Conservation (phyloP, 768 basidiomycete genomes). For the Agaricus blazei region DNA sequence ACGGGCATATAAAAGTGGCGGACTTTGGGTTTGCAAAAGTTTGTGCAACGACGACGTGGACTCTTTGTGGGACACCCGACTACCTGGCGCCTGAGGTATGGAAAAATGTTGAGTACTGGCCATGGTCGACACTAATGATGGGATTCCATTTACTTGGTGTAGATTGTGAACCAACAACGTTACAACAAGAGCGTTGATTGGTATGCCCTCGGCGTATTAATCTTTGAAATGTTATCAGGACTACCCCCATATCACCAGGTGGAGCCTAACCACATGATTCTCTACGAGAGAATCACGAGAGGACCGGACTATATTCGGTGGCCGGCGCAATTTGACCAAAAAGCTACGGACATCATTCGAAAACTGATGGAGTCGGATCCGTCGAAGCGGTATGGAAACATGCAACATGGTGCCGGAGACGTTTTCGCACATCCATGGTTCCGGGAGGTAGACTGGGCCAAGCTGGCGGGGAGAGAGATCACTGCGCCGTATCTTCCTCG, state of each 20-base stretch:
- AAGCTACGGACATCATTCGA: constrained; percentile 84
- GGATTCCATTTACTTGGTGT: constrained; percentile 8
- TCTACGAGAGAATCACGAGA: constrained; percentile 88
- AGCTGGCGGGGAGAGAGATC: constrained; percentile 77
- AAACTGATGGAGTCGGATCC: constrained; percentile 90
- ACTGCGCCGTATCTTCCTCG: constrained; percentile 93
- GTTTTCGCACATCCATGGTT: constrained; percentile 96
- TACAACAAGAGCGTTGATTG: constrained; percentile 98
- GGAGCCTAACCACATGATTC: constrained; percentile 75
- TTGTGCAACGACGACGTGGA: constrained; percentile 87
- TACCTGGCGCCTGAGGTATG: constrained; percentile 93
- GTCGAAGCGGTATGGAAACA: constrained; percentile 83
- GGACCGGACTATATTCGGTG: constrained; percentile 75
- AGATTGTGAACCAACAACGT: constrained; percentile 77
- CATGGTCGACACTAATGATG: background rate
- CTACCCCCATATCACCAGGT: constrained; percentile 91
- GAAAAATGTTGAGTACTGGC: background rate
- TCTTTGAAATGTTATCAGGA: constrained; percentile 97
- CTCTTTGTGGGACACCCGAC: constrained; percentile 92
- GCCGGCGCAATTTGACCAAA: constrained; percentile 65
- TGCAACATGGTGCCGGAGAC: constrained; percentile 83
- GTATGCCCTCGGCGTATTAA: constrained; percentile 96
- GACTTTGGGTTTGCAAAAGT: constrained; percentile 96
- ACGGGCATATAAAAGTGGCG: constrained; percentile 95
- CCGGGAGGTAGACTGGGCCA: constrained; percentile 87